Conservation (phyloP, 106 monocot genomes). For the Cymbidium sinense region DNA sequence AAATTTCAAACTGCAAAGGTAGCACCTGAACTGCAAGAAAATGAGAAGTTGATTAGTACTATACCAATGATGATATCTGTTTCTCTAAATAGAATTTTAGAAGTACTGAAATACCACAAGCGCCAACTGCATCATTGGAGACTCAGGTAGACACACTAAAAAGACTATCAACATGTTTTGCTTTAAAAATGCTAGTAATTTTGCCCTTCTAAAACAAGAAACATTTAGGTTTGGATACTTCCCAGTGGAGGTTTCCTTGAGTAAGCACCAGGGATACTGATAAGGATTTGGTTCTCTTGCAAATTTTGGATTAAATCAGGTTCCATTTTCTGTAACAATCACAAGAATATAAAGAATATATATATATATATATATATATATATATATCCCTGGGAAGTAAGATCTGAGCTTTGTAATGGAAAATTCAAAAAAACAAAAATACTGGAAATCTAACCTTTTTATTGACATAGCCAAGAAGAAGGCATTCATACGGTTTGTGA, state of each 20-base stretch:
- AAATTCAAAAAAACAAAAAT: neutral
- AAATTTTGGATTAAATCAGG: constrained; percentile 13
- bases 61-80: neutral
- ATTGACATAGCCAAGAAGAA: constrained; percentile 77
- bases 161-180: neutral
- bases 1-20: neutral
- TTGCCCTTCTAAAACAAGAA: neutral
- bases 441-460: constrained; percentile 25
- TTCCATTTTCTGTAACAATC: constrained; percentile 26
- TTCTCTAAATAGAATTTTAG: no score
- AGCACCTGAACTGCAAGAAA: neutral
- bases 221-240: constrained; percentile 49
- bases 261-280: constrained; percentile 82
- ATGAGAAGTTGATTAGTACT: neutral
- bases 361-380: neutral
- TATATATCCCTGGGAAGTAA: neutral
- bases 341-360: neutral
- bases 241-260: constrained; percentile 90
- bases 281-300: constrained; percentile 41
- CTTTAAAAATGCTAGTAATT: neutral
- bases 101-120: no score
- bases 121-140: no score
- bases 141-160: no score
- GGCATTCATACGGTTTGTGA: constrained; percentile 90
- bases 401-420: neutral